Conservation (phyloP, 176 grass and related monocot species). For the Canna indica region DNA sequence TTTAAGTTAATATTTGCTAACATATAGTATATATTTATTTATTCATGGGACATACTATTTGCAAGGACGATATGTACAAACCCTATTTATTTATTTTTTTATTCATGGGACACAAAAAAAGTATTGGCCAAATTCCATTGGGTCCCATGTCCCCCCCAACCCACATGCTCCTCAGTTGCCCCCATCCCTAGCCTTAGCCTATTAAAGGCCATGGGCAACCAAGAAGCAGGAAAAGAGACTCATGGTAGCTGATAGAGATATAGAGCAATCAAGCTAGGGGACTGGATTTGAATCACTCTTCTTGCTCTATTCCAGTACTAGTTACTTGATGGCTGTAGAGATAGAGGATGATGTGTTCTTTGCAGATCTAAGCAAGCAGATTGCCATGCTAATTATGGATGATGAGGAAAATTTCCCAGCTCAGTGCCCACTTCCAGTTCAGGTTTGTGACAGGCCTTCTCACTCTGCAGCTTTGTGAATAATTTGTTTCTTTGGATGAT, state of each 20-base stretch:
- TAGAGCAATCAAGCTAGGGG: neutral
- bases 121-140: constrained; percentile 43
- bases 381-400: constrained; percentile 86
- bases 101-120: neutral
- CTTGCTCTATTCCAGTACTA: neutral
- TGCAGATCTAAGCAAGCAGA: constrained; percentile 89
- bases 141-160: constrained; percentile 10
- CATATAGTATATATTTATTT: no score
- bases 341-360: constrained; percentile 85
- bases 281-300: neutral
- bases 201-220: constrained; percentile 21
- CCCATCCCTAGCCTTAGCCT: constrained; percentile 5
- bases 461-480: neutral
- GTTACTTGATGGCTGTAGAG: constrained; percentile 14
- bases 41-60: neutral
- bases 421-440: constrained; percentile 31
- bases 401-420: constrained; percentile 65
- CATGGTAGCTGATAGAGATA: neutral
- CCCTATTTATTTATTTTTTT: neutral
- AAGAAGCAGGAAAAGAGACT: neutral
- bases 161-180: neutral
- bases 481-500: neutral
- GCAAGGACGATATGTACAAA: neutral
- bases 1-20: no score
- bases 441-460: constrained; percentile 27